Conservation (phyloP, 768 basidiomycete genomes). For the Podaxis rugospora region DNA sequence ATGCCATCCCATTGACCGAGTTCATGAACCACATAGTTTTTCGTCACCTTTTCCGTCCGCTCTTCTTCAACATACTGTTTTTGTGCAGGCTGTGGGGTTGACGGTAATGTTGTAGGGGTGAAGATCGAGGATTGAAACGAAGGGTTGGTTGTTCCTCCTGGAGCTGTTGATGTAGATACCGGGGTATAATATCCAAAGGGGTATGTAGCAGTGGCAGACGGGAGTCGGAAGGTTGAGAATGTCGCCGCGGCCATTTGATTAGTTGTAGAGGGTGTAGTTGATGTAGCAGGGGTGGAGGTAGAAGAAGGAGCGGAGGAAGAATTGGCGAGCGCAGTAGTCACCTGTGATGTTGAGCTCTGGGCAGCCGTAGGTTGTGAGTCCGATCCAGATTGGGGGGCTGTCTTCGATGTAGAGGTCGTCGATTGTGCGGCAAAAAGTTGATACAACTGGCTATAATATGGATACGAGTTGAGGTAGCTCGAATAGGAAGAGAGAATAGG, state of each 20-base stretch:
- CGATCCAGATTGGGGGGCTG: not conserved
- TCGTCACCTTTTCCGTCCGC: constrained; percentile 44
- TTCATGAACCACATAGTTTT: constrained; percentile 73
- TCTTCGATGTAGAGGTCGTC: not conserved
- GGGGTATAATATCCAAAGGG: constrained; percentile 9
- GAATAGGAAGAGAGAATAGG: constrained; percentile 15
- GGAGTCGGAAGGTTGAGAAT: constrained; percentile 9
- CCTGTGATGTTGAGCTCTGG: not conserved
- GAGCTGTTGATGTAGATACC: constrained; percentile 5
- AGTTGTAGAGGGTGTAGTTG: not conserved
- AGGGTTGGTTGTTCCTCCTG: not conserved
- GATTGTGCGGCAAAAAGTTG: not conserved
- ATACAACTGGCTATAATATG: constrained; percentile 4
- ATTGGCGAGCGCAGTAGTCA: not conserved
- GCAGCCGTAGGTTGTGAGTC: not conserved
- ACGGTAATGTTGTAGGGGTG: constrained; percentile 3
- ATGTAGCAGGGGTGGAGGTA: not conserved
- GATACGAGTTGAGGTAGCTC: not conserved
- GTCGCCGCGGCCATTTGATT: not conserved
- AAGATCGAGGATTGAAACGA: constrained; percentile 2
- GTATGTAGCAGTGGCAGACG: constrained; percentile 3
- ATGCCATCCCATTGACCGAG: constrained; percentile 39
- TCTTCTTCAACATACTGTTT: constrained; percentile 28
- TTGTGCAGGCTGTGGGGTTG: constrained; percentile 14
- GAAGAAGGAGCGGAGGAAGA: constrained; percentile 2